phyloP scores from a whole-genome alignment of 192 early-diverging fungal species.

The Gonapodya sp. region DNA sequence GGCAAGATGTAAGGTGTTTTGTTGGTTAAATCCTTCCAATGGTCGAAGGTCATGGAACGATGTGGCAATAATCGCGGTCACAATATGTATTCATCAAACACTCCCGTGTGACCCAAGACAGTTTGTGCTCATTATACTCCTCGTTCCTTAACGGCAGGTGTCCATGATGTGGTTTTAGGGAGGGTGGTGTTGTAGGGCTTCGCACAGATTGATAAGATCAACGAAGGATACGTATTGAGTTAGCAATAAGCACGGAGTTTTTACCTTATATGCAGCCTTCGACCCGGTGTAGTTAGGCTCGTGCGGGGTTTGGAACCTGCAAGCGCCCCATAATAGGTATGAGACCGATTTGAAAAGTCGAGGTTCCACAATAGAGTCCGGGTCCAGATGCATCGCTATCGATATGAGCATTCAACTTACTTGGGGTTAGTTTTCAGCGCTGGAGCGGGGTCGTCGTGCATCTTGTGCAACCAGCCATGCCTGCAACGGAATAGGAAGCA shows the following conservation, averaged over 20 bases:
- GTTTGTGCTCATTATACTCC: not conserved
- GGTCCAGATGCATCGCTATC: no score
- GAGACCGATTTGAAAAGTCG: not conserved
- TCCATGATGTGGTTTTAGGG: not conserved
- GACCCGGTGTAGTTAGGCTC: not conserved
- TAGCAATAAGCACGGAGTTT: not conserved
- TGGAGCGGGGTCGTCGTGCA: not conserved
- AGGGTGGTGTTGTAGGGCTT: not conserved
- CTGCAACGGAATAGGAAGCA: not conserved
- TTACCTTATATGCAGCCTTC: not conserved
- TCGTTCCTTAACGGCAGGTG: not conserved
- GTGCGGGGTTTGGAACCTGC: not conserved
- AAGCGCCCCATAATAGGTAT: not conserved
- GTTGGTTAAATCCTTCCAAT: no score
- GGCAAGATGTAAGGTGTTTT: no score
- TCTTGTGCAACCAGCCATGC: constrained; percentile 4
- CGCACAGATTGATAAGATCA: not conserved
- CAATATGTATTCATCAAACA: no score
- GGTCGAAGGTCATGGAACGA: no score
- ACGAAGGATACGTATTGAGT: not conserved
- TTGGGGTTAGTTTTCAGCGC: not conserved
- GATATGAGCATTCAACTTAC: not conserved
- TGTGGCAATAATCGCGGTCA: no score
- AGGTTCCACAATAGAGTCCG: not conserved
- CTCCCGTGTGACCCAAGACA: no score